These are phyloP conservation scores for Fusarium citri DNA, from an alignment of 2,329 filamentous ascomycete species.

Conservation along the genomic window DNA sequence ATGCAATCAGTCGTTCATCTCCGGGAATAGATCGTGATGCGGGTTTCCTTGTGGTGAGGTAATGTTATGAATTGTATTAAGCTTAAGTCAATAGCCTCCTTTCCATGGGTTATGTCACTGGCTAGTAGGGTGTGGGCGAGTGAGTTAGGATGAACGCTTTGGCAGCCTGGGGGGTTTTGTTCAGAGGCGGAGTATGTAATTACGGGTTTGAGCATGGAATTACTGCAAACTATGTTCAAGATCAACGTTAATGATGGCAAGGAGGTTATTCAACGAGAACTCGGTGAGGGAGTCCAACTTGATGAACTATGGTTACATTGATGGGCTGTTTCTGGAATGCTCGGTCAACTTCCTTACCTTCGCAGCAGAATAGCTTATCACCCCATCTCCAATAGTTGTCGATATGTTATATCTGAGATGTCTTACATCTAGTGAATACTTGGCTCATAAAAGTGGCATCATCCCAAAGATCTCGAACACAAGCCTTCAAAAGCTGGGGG, in stretches of 20 bases:
- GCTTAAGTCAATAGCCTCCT: not conserved
- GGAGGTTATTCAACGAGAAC: not conserved
- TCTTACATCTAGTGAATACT: not conserved
- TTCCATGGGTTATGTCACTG: not conserved
- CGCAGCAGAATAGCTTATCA: not conserved
- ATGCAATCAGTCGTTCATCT: slow-evolving; percentile 1
- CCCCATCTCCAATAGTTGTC: not conserved
- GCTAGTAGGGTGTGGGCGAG: not conserved
- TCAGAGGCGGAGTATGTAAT: not conserved
- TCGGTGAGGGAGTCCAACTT: not conserved
- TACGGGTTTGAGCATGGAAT: not conserved
- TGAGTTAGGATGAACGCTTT: not conserved
- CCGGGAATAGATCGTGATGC: not conserved
- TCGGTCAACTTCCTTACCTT: slow-evolving; percentile 20
- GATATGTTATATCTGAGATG: not conserved
- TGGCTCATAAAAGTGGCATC: slow-evolving; percentile 2
- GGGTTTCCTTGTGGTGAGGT: not conserved
- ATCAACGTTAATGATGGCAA: not conserved
- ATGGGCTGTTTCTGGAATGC: no score
- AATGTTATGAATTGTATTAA: not conserved
- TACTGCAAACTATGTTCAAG: not conserved
- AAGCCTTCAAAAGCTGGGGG: slow-evolving; percentile 1
- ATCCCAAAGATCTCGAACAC: slow-evolving; percentile 14
- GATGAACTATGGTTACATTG: slow-evolving; percentile 8
- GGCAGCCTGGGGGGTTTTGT: not conserved